Evolutionary conservation across 2,329 filamentous ascomycete genomes (phyloP), one percentile per base, ranked within the genome.

Genomic region (Ceratocystis colombiana): DNA sequence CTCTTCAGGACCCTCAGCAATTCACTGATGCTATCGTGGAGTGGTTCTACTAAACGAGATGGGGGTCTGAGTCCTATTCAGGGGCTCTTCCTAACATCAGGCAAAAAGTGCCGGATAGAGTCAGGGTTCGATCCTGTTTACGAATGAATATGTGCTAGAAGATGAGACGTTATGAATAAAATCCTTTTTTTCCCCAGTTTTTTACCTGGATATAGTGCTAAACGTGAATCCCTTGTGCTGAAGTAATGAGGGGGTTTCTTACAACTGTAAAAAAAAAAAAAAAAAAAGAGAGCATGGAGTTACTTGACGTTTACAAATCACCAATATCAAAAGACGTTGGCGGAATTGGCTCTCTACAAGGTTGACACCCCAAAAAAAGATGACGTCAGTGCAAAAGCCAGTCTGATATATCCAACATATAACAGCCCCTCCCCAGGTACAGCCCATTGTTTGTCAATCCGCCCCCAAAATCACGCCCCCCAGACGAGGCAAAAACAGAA

Each of bases 1-100:
- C 77, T 1, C 44, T 77, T 17, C 77, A 78, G 69, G 73, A 78
- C 69, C 75, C 77, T 2, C 70, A 69, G 1, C 72, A 74, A 68
- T 76, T 76, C 62, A 71, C 74, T 1, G 66, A 68, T 12, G 73
- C 73, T 22, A 70, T 76, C 5, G 68, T 72, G 68, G 67, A 70
- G 28, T 76, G 74, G 48, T 70, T 75, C 45, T 59, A 48, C 30
- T 67, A 67, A 64, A 62, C 5, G 20, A 45, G 20, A 62, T 10
- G 22, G 33, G 15, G 8, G 48, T 25, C 20, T 53, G 48, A 37
- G 55, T 30, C 8, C 25, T 30, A n/a, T 57, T 7, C 25, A 17
- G 12, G 53, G 53, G 53, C 53, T 57, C 28, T 57, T 37, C 15
- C 22, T 28, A 7, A 22, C 22, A 57, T 12, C 7, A 20, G 53